phyloP scores from a whole-genome alignment of 1,284 basidiomycete species.

The Microbotryum scabiosae region DNA sequence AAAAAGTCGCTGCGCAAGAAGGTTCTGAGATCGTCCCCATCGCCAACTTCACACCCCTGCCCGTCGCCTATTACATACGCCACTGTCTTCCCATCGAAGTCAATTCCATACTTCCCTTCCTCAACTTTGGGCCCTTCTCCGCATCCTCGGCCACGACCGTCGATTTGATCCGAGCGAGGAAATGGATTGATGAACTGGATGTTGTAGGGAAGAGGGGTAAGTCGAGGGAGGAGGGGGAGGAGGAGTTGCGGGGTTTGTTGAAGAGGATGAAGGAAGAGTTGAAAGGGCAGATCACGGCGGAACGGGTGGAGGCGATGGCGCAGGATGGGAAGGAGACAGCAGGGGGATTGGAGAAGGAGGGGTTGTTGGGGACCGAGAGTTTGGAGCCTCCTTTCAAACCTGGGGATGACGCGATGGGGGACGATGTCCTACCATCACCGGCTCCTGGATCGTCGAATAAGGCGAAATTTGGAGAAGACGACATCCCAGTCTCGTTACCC shows the following conservation, averaged over 20 bases:
- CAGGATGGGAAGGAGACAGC: not conserved
- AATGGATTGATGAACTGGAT: conserved; percentile 7
- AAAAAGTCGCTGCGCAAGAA: conserved; percentile 24
- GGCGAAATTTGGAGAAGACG: not conserved
- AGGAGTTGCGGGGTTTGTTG: not conserved
- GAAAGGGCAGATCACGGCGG: conserved; percentile 7
- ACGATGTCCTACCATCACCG: not conserved
- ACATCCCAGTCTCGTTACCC: not conserved
- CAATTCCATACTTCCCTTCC: not conserved
- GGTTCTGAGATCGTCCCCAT: conserved; percentile 14
- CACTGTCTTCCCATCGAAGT: conserved; percentile 4
- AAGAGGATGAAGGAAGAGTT: conserved; percentile 19
- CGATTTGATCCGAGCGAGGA: not conserved
- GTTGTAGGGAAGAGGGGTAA: not conserved
- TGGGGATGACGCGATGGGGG: not conserved
- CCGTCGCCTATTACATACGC: conserved; percentile 22
- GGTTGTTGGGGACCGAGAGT: not conserved
- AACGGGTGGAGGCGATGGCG: not conserved
- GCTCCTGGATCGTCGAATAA: not conserved
- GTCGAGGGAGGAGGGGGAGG: not conserved
- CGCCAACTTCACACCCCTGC: conserved; percentile 16
- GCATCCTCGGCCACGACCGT: not conserved
- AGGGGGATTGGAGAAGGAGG: not conserved
- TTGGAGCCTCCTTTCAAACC: not conserved
- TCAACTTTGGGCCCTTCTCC: conserved; percentile 15